These are phyloP conservation scores for Cicer judaicum DNA, from an alignment of 306 rosid species.

Conservation along the genomic window DNA sequence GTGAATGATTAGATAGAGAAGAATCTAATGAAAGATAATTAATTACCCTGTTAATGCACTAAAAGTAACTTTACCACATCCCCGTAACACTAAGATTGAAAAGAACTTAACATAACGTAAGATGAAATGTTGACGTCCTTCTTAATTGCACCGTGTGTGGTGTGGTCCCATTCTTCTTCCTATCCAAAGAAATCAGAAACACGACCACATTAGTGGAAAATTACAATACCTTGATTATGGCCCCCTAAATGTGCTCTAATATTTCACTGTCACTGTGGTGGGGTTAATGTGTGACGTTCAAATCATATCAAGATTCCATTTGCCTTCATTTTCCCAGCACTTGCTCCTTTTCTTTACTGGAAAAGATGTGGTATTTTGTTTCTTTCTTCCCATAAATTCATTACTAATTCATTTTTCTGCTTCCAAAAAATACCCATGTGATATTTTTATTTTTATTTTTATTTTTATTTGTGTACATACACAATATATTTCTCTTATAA, in stretches of 20 bases:
- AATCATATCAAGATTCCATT: conserved; percentile 20
- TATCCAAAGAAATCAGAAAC: conserved; percentile 20
- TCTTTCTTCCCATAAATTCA: conserved; percentile 4
- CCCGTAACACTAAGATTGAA: conserved; percentile 23
- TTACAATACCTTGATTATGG: conserved; percentile 7
- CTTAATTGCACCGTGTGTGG: conserved; percentile 1
- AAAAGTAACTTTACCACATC: conserved; percentile 18
- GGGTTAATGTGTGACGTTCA: conserved; percentile 15
- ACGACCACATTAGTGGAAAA: conserved; percentile 31
- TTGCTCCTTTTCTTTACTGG: conserved; percentile 16
- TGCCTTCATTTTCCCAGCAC: conserved; percentile 22
- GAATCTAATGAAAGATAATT: conserved; percentile 32
- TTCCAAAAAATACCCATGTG: neutral
- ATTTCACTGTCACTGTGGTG: conserved; percentile 16
- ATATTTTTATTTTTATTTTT: no score
- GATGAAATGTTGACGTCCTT: conserved; percentile 35
- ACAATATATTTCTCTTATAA: no score
- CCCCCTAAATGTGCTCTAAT: neutral
- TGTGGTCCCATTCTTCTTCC: conserved; percentile 31
- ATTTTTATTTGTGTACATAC: neutral
- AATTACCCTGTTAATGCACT: conserved; percentile 2
- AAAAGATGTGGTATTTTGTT: conserved; percentile 35
- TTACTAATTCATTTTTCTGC: neutral
- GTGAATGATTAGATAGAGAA: conserved; percentile 37
- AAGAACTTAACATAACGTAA: conserved; percentile 36